A percentile compares a stretch with the other conserved stretches of the same genome.
Evolutionary conservation across 2,329 filamentous ascomycete genomes (phyloP).

Genomic region (Fusarium acutatum): DNA sequence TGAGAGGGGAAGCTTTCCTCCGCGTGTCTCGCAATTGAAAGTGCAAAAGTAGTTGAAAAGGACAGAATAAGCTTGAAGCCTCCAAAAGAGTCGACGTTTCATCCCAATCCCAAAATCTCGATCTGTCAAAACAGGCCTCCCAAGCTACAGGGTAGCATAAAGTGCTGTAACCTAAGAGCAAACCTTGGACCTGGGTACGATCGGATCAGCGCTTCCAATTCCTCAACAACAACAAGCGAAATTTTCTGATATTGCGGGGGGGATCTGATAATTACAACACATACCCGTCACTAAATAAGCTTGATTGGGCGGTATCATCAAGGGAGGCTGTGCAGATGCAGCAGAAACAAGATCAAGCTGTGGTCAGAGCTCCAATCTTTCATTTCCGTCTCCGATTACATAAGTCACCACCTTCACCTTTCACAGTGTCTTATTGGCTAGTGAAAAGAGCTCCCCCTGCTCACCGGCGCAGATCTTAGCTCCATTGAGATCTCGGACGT

Average conservation of each 20-base stretch:
- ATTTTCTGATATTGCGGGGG: not conserved
- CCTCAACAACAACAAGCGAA: not conserved
- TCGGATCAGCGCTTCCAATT: not conserved
- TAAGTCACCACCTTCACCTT: accelerated
- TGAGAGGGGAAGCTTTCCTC: not conserved
- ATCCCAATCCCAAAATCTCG: not conserved
- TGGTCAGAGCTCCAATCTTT: not conserved
- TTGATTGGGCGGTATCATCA: not conserved
- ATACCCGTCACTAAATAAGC: not conserved
- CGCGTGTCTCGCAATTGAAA: not conserved
- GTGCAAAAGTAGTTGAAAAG: not conserved
- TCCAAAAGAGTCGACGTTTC: not conserved
- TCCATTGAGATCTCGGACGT: not conserved
- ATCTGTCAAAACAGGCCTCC: not conserved
- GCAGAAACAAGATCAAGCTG: not conserved
- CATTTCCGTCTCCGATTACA: not conserved
- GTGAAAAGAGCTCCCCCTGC: accelerated
- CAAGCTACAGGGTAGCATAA: not conserved
- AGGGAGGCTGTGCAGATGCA: not conserved
- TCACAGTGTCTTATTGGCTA: accelerated
- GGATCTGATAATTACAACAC: not conserved
- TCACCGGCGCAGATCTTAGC: not conserved
- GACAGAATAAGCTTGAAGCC: not conserved
- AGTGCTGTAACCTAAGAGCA: not conserved
- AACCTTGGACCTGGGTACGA: not conserved